Conservation (phyloP, 331 rosid genomes). For the Phaseolus coccineus region DNA sequence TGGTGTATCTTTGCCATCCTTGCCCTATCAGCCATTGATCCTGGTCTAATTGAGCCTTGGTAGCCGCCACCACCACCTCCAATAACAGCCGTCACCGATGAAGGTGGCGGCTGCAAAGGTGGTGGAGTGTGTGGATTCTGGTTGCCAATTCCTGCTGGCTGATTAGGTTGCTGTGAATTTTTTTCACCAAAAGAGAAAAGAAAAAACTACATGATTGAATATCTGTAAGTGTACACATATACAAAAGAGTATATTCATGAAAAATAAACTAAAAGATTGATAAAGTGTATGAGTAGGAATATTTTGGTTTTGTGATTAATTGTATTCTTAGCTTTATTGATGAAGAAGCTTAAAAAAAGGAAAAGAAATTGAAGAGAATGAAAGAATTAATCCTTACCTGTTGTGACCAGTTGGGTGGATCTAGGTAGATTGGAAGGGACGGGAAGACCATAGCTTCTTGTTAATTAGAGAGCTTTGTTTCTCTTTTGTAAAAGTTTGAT, state of each 20-base stretch:
- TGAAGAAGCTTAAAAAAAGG: constrained; percentile 54
- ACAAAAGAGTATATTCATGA: constrained; percentile 72
- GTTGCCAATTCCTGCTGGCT: constrained; percentile 46
- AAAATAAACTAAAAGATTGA: constrained; percentile 35
- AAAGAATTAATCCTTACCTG: constrained; percentile 54
- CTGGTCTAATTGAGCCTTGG: constrained; percentile 58
- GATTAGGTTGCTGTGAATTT: constrained; percentile 51
- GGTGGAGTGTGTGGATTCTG: constrained; percentile 46
- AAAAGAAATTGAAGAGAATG: constrained; percentile 30
- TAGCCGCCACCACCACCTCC: constrained; percentile 42
- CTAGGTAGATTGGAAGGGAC: constrained; percentile 78
- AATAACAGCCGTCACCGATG: not conserved
- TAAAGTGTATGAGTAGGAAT: constrained; percentile 54
- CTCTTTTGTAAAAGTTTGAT: constrained; percentile 73
- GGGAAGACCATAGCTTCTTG: constrained; percentile 83
- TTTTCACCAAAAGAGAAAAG: not conserved
- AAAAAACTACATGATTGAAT: constrained; percentile 35
- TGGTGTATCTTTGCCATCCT: constrained; percentile 73
- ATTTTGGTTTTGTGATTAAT: constrained; percentile 43
- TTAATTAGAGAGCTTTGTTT: constrained; percentile 49
- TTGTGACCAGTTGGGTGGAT: constrained; percentile 95
- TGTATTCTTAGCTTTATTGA: constrained; percentile 55
- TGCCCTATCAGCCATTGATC: constrained; percentile 87
- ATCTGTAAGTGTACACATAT: constrained; percentile 30
- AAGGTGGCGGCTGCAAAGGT: constrained; percentile 31